Percentiles rank a stretch among this genome's conserved stretches.
Evolutionary conservation across 2,329 filamentous ascomycete genomes (phyloP).

Genomic region (Aspergillus transmontanensis): DNA sequence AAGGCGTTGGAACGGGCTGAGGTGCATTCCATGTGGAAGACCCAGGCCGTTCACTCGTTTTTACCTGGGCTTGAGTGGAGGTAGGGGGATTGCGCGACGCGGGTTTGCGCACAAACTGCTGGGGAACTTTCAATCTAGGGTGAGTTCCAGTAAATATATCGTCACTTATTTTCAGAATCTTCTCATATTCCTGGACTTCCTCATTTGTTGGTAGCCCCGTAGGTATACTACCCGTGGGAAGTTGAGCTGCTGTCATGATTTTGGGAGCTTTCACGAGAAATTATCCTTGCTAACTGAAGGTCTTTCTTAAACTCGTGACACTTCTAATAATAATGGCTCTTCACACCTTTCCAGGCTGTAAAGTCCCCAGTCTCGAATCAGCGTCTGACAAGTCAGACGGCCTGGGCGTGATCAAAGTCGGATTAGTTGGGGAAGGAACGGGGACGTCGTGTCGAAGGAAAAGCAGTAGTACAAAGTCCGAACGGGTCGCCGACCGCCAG

Average conservation of each 20-base stretch:
- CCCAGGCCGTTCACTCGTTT: conserved; percentile 22
- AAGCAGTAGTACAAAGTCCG: conserved; percentile 9
- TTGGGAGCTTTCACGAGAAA: neutral
- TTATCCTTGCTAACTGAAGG: neutral
- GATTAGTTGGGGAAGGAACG: neutral
- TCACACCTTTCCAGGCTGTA: conserved; percentile 8
- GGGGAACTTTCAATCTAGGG: conserved; percentile 61
- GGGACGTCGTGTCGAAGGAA: conserved; percentile 9
- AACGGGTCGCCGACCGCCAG: conserved; percentile 3
- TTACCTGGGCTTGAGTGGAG: conserved; percentile 31
- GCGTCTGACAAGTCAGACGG: conserved; percentile 1
- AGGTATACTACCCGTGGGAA: conserved; percentile 33
- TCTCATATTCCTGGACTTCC: conserved; percentile 72
- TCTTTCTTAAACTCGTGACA: neutral
- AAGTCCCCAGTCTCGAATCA: neutral
- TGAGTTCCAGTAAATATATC: conserved; percentile 73
- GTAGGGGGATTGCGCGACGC: conserved; percentile 36
- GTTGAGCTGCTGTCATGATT: conserved; percentile 37
- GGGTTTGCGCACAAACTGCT: conserved; percentile 52
- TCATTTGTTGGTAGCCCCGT: conserved; percentile 45
- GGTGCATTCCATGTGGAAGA: conserved; percentile 17
- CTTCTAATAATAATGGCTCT: conserved; percentile 3
- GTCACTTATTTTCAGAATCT: conserved; percentile 79
- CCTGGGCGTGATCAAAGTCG: neutral
- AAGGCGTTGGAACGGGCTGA: conserved; percentile 20